Base-by-base conservation (phyloP, 768 basidiomycete genomes). In the Mycena belliarum region DNA sequence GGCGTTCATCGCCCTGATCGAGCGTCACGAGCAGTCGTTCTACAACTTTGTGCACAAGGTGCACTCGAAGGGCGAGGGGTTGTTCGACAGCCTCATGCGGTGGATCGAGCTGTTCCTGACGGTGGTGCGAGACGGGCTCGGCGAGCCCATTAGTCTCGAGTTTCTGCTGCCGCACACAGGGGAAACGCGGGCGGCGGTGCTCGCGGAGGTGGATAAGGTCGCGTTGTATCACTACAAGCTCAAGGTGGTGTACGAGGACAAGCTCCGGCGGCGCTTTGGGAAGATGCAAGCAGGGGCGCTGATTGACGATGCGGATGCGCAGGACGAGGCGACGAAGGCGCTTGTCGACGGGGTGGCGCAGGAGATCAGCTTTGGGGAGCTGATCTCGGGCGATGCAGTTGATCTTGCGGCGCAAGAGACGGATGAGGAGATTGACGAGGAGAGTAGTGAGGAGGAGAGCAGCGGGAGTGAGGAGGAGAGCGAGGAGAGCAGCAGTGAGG, bases 31-130 rank as follows among this genome's bases (percentile, higher is more conserved):
- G 66, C 93, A 95, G 68, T 75, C 93, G 0, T 98, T 98, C 76
- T 99, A 99, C 78, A 80, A 81, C 56, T 99, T 99, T 69, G 95
- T 99, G 25, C 94, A 99, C 82, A 97, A 96, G 65, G 97, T 99
- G 2, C 97, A 99, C 68, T 88, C 93, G 43, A 98, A 98, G 70
- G 97, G 97, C 33, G 89, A 95, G 67, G 89, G 88, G 21, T 81
- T 99, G 14, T 99, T 99, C 71, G 90, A 95, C 67, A 85, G 82
- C 66, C 85, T 99, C 55, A 98, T 98, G 94, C 83, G 80, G 37
- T 99, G 97, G 97, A 89, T 97, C 71, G 95, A 98, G 72, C 83
- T 92, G 33, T 98, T 98, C 77, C 80, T 98, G 57, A 90, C 89
- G 24, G 83, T 91, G 52, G 84, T 95, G 45, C 89, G 97, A 12